Conservation (phyloP, 148 eudicot genomes). For the Cornus kousa region DNA sequence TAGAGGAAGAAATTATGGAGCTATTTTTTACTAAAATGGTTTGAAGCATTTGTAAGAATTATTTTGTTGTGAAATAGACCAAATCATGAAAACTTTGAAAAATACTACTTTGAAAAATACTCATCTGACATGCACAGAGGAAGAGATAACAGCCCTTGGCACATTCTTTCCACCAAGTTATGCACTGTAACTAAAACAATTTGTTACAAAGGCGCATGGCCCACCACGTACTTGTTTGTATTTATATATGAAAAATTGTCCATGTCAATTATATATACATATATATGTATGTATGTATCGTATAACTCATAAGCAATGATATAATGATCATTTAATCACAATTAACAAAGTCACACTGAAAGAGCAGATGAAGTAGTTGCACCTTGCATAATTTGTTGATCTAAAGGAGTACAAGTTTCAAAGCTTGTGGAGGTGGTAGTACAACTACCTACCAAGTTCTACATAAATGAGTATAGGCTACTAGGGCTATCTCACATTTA, state of each 20-base stretch:
- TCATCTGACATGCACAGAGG: background rate
- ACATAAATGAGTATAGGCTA: background rate
- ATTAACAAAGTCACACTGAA: too few species aligned
- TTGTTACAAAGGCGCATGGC: background rate
- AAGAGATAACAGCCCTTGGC: background rate
- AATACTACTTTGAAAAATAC: constrained; percentile 1
- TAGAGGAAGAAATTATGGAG: background rate
- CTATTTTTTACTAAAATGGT: background rate
- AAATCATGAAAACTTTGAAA: constrained; percentile 6
- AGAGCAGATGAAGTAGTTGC: too few species aligned
- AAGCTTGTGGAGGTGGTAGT: background rate
- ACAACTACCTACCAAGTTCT: constrained; percentile 5
- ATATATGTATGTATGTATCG: background rate
- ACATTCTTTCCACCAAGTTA: background rate
- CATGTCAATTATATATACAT: background rate
- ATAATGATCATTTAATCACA: too few species aligned
- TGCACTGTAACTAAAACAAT: background rate
- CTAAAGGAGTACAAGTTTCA: background rate
- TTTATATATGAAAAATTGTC: too few species aligned
- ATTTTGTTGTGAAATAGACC: background rate
- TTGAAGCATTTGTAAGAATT: constrained; percentile 14
- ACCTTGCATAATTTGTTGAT: background rate
- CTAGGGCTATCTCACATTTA: too few species aligned
- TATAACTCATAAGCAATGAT: too few species aligned
- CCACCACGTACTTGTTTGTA: background rate